phyloP scores from a whole-genome alignment of 2,329 filamentous ascomycete genomes.

The Mariannaea elegans region DNA sequence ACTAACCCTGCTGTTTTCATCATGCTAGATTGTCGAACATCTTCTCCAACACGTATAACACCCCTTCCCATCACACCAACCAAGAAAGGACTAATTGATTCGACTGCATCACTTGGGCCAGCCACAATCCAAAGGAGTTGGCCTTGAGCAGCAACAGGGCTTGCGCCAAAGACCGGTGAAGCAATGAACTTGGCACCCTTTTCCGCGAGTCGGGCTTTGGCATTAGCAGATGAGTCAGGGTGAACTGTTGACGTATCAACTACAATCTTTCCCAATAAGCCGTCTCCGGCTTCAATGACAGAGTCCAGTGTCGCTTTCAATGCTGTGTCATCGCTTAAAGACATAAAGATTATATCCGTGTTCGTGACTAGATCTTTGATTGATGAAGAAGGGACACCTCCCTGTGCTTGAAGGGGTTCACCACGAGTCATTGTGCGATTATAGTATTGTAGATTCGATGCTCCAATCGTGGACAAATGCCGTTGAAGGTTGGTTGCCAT shows the following conservation, averaged over 20 bases:
- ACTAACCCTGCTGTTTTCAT: conserved; percentile 58
- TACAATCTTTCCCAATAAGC: conserved; percentile 51
- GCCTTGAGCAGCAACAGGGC: conserved; percentile 56
- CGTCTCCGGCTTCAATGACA: conserved; percentile 37
- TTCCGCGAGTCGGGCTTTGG: conserved; percentile 39
- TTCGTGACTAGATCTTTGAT: conserved; percentile 40
- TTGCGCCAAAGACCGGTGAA: conserved; percentile 60
- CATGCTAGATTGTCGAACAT: conserved; percentile 54
- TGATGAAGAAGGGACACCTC: conserved; percentile 35
- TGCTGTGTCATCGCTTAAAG: conserved; percentile 54
- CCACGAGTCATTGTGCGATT: conserved; percentile 60
- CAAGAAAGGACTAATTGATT: conserved; percentile 49
- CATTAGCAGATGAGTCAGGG: conserved; percentile 50
- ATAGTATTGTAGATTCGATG: conserved; percentile 48
- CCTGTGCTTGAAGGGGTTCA: conserved; percentile 39
- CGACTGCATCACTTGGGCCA: conserved; percentile 48
- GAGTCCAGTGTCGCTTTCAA: conserved; percentile 45
- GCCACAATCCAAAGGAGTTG: conserved; percentile 57
- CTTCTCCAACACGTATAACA: conserved; percentile 53
- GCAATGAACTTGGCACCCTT: conserved; percentile 51
- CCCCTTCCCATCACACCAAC: conserved; percentile 52
- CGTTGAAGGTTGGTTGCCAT: conserved; percentile 61
- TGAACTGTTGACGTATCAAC: conserved; percentile 62
- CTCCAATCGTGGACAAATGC: conserved; percentile 41
- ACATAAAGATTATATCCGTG: conserved; percentile 50